Conservation (phyloP, 2,329 filamentous ascomycete species). For the Fusarium sp. region DNA sequence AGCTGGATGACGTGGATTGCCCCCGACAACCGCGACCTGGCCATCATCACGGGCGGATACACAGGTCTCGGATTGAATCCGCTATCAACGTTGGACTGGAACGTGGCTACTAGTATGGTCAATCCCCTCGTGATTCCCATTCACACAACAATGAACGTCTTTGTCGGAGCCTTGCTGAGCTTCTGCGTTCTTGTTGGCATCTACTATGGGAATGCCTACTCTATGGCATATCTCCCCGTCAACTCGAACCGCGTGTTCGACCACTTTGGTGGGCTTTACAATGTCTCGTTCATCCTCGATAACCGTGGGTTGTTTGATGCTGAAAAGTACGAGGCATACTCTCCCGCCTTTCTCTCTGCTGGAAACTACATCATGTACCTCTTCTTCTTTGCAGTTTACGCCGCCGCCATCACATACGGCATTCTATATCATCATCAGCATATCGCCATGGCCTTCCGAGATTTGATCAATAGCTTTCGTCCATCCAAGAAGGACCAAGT, state of each 20-base stretch:
- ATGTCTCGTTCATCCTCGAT: constrained; percentile 50
- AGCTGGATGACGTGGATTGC: constrained; percentile 66
- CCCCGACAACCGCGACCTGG: constrained; percentile 52
- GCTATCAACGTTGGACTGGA: constrained; percentile 57
- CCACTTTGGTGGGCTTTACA: constrained; percentile 52
- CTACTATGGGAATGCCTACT: constrained; percentile 49
- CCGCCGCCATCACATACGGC: constrained; percentile 53
- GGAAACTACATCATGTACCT: constrained; percentile 50
- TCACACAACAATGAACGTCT: constrained; percentile 50
- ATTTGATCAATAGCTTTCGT: constrained; percentile 42
- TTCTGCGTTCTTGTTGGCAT: constrained; percentile 45
- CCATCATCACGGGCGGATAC: constrained; percentile 49
- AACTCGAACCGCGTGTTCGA: constrained; percentile 54
- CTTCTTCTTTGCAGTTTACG: constrained; percentile 55
- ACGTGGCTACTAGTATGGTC: constrained; percentile 43
- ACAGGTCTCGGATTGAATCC: constrained; percentile 55
- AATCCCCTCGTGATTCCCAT: constrained; percentile 53
- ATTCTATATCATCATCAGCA: constrained; percentile 53
- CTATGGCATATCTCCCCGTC: constrained; percentile 53
- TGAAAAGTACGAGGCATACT: constrained; percentile 53
- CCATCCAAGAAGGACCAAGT: constrained; percentile 38
- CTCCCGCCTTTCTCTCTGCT: constrained; percentile 54
- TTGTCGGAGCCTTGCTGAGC: constrained; percentile 44
- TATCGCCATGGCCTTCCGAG: constrained; percentile 50
- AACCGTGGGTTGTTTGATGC: constrained; percentile 49